Base-by-base conservation (phyloP, 1,284 basidiomycete genomes). In the Austroboletus novae-zelandiae region DNA sequence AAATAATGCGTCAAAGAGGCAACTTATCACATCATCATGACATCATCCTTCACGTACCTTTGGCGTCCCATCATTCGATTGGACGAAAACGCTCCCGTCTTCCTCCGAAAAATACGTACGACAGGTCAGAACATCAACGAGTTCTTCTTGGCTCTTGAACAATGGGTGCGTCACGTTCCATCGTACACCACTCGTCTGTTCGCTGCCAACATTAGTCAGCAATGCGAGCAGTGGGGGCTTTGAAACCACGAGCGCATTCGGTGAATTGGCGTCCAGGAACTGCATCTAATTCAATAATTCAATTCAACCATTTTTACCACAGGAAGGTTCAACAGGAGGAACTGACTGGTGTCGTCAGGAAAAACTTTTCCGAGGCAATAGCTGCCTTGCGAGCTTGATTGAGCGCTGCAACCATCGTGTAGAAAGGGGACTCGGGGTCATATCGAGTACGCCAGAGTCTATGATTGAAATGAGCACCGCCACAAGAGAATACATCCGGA, bases 201-300 rank as follows among this genome's bases (percentile, higher is more conserved):
- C 64, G 9, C 71, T 68, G 34, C 89, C 89, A 29, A 72, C 69
- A 69, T 89, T 89, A 17, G 84, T 82, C 46, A 91, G 66, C 15
- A 89, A 73, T 8, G 81, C 71, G 43, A 90, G 74, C 55, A 91
- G 66, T 1, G 86, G 85, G 0, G 77, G 71, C 66, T 91, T 91
- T 43, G 74, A 77, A 27, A 88, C 65, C 0, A 75, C 80, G 39
- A 89, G 69, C 1, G 80, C 74, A 51, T 77, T 71, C 40, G 68
- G 51, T 57, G 73, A 64, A 57, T 69, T 43, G 64, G 72, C 60
- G 53, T 68, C 51, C 43, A 81, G 65, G 62, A 81, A 79, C 50
- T 66, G 71, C 48, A 80, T 72, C 74, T 86, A 59, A 17, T 46
- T 32, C 34, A 7, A 25, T 23, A 7, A 25, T 23, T 40, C 27